These are phyloP conservation scores for Mycena vulgaris DNA, from an alignment of 768 basidiomycete genomes.

Conservation along the genomic window DNA sequence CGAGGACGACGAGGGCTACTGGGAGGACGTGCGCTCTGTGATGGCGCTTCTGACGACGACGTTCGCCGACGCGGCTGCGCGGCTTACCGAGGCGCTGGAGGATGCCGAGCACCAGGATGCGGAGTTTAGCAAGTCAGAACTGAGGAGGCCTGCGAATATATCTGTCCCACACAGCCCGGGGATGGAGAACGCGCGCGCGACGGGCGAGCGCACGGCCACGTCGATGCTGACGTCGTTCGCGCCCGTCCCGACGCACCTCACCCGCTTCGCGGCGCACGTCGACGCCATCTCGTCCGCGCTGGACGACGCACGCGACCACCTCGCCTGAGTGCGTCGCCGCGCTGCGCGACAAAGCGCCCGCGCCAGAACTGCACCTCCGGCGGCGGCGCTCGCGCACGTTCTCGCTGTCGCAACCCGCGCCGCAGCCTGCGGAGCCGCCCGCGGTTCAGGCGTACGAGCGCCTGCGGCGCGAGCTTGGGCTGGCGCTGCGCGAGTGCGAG, in stretches of 20 bases:
- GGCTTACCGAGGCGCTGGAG: conserved; percentile 75
- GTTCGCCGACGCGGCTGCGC: conserved; percentile 74
- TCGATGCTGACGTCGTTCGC: conserved; percentile 68
- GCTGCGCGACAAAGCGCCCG: conserved; percentile 60
- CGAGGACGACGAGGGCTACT: conserved; percentile 82
- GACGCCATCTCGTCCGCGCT: conserved; percentile 78
- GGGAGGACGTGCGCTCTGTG: conserved; percentile 88
- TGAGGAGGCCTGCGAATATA: conserved; percentile 33
- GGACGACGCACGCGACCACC: conserved; percentile 78
- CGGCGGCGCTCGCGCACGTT: conserved; percentile 39
- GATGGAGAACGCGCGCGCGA: conserved; percentile 35
- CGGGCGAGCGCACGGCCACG: conserved; percentile 34
- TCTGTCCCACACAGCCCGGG: conserved; percentile 19
- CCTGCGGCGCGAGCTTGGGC: conserved; percentile 81
- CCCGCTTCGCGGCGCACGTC: conserved; percentile 81
- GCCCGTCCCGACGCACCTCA: conserved; percentile 78
- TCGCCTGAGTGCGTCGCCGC: conserved; percentile 75
- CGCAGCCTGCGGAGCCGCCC: conserved; percentile 53
- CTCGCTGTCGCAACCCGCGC: conserved; percentile 19
- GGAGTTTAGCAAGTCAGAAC: conserved; percentile 66
- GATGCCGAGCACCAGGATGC: conserved; percentile 68
- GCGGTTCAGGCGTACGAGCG: conserved; percentile 83
- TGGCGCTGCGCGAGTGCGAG: conserved; percentile 87
- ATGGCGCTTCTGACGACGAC: conserved; percentile 79
- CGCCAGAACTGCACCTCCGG: conserved; percentile 37